A percentile compares a stretch with the other conserved stretches of the same genome.
These are phyloP conservation scores for Amanita fuliginea DNA, from an alignment of 768 basidiomycete genomes.

Conservation along the genomic window DNA sequence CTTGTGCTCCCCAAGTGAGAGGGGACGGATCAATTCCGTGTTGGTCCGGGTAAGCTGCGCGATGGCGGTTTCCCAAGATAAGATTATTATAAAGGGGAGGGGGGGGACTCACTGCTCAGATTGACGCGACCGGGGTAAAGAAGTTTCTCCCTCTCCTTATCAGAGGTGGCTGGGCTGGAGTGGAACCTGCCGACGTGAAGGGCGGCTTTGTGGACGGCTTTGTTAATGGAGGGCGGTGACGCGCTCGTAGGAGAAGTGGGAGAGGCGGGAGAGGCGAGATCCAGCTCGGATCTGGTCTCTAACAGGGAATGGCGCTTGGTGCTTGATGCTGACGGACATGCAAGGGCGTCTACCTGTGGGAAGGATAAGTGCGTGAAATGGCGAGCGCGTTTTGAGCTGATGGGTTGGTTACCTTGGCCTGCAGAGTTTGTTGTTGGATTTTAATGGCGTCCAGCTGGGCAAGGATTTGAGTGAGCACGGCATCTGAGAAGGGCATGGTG, in stretches of 20 bases:
- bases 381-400: neutral
- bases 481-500: constrained; percentile 37
- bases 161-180: constrained; percentile 14
- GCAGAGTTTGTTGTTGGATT: constrained; percentile 64
- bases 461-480: constrained; percentile 62
- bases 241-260: constrained; percentile 16
- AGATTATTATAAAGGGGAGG: too few species aligned
- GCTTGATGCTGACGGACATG: constrained; percentile 6
- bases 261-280: constrained; percentile 15
- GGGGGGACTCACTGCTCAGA: constrained; percentile 56
- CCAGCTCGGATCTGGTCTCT: constrained; percentile 17
- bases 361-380: neutral
- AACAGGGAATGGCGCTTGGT: constrained; percentile 11
- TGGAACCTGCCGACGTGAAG: constrained; percentile 14
- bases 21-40: constrained; percentile 76
- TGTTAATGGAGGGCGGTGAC: constrained; percentile 5
- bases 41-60: constrained; percentile 81
- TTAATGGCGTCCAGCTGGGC: constrained; percentile 61
- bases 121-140: constrained; percentile 79
- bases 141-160: constrained; percentile 61
- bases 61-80: too few species aligned
- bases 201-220: constrained; percentile 15
- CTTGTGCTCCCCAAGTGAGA: constrained; percentile 70
- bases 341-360: constrained; percentile 42
- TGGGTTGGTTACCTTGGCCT: constrained; percentile 64